Conservation (phyloP, 2,329 filamentous ascomycete genomes). For the Alternaria triticina region DNA sequence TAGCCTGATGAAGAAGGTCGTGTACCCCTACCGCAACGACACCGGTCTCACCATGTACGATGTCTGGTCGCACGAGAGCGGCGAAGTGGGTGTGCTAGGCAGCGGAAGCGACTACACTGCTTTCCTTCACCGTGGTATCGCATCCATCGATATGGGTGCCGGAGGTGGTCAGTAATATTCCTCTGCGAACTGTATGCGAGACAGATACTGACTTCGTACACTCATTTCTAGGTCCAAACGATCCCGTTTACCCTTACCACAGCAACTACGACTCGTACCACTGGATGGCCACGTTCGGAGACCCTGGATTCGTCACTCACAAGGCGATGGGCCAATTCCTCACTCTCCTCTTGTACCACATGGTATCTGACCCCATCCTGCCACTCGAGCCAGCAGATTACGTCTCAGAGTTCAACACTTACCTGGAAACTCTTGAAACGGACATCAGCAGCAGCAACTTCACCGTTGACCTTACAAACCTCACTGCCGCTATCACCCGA, state of each 20-base stretch:
- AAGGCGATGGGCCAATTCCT: constrained; percentile 58
- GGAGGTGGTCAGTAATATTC: constrained; percentile 27
- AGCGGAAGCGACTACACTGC: constrained; percentile 56
- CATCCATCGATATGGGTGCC: constrained; percentile 52
- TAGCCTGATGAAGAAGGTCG: constrained; percentile 50
- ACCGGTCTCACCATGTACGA: constrained; percentile 54
- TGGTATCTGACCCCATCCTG: constrained; percentile 48
- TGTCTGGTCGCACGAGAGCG: constrained; percentile 48
- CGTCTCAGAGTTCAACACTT: constrained; percentile 46
- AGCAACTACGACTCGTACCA: constrained; percentile 57
- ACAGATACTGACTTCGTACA: not conserved
- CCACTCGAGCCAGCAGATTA: constrained; percentile 51
- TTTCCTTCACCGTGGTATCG: constrained; percentile 55
- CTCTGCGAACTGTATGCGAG: not conserved
- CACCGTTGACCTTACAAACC: constrained; percentile 38
- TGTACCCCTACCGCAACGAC: constrained; percentile 48
- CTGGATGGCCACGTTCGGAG: constrained; percentile 61
- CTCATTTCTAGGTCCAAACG: constrained; percentile 25
- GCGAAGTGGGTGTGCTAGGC: constrained; percentile 53
- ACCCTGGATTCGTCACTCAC: constrained; percentile 59
- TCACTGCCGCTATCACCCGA: constrained; percentile 46
- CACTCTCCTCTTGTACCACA: constrained; percentile 52
- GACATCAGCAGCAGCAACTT: constrained; percentile 37
- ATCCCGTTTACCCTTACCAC: constrained; percentile 57
- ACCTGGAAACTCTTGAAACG: constrained; percentile 42